Percentiles rank a stretch among this genome's conserved stretches.
Evolutionary conservation across 1,284 basidiomycete genomes (phyloP).

Genomic region (Heterobasidion irregulare): DNA sequence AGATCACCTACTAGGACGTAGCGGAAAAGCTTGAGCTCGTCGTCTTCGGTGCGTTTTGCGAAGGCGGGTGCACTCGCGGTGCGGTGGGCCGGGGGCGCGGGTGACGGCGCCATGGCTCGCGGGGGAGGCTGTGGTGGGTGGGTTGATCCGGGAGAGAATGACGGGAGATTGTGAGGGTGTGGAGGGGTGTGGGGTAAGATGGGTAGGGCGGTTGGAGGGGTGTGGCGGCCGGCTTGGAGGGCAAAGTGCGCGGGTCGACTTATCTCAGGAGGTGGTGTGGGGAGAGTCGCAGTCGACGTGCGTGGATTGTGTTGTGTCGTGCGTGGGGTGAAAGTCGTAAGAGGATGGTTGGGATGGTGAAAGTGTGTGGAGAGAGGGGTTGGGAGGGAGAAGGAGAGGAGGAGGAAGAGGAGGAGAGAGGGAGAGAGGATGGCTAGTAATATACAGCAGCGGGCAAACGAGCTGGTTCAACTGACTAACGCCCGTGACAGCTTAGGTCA

Average conservation of each 20-base stretch:
- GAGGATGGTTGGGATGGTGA: no score
- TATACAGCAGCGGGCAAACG: no score
- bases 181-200: background rate
- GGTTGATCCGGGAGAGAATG: background rate
- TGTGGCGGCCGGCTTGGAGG: background rate
- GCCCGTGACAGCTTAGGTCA: no score
- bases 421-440: no score
- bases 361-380: no score
- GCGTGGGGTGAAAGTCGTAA: no score
- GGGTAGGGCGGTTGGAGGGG: background rate
- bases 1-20: slow-evolving; percentile 69
- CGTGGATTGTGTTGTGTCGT: no score
- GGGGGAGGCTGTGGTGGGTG: background rate
- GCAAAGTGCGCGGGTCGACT: background rate
- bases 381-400: no score
- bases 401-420: no score
- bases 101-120: slow-evolving; percentile 7
- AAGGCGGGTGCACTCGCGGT: slow-evolving; percentile 2
- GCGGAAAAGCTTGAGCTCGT: slow-evolving; percentile 47
- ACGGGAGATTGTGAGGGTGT: background rate
- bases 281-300: background rate
- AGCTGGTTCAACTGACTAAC: no score
- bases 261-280: background rate
- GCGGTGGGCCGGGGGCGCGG: slow-evolving; percentile 7
- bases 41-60: slow-evolving; percentile 35